Percentiles rank a stretch among this genome's conserved stretches.
These are phyloP conservation scores for Trametes sanguinea DNA, from an alignment of 768 basidiomycete species.

Conservation along the genomic window DNA sequence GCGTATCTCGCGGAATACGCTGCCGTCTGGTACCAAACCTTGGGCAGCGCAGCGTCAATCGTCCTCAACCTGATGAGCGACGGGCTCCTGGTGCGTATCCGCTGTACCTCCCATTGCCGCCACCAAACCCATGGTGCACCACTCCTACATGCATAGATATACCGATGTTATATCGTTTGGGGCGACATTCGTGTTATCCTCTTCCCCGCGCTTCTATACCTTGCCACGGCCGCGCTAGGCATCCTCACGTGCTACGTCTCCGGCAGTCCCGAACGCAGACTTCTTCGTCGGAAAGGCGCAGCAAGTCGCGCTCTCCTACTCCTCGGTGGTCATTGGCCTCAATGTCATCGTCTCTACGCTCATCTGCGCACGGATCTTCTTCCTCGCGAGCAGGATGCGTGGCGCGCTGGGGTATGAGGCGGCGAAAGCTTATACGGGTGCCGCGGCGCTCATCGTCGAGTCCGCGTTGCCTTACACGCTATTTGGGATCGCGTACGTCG, in stretches of 20 bases:
- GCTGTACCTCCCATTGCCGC: neutral
- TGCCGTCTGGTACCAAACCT: conserved; percentile 35
- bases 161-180: conserved; percentile 42
- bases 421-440: conserved; percentile 31
- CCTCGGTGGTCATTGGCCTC: conserved; percentile 17
- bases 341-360: conserved; percentile 18
- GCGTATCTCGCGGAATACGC: conserved; percentile 35
- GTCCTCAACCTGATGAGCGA: conserved; percentile 40
- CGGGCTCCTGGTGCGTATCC: conserved; percentile 38
- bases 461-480: conserved; percentile 41
- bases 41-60: conserved; percentile 28
- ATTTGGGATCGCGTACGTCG: conserved; percentile 38
- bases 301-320: conserved; percentile 17
- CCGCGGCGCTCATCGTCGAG: conserved; percentile 38
- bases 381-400: neutral
- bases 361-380: conserved; percentile 19
- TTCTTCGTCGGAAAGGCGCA: conserved; percentile 19
- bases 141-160: conserved; percentile 32
- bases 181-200: conserved; percentile 12
- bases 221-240: conserved; percentile 19
- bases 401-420: conserved; percentile 4
- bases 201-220: conserved; percentile 18
- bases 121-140: neutral
- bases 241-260: conserved; percentile 15
- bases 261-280: conserved; percentile 14